Base-by-base conservation (phyloP, 805 yeast species). In the Barnettozyma salicaria region DNA sequence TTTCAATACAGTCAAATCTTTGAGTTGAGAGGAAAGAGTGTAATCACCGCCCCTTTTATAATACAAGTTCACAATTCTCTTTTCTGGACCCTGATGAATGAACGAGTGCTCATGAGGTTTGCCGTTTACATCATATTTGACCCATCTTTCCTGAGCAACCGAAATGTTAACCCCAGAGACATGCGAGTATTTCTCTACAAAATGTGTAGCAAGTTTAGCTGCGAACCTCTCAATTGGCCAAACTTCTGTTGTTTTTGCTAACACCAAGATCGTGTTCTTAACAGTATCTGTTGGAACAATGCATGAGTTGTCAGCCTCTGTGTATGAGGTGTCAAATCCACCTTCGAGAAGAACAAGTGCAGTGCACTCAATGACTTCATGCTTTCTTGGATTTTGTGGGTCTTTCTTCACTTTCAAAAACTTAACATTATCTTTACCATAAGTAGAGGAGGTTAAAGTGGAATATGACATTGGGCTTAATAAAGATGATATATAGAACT, bases 221-320 rank as follows among this genome's bases (percentile, higher is more conserved):
- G 92, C 96, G 61, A 86, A 89, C 40, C 81, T 70, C 70, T 89
- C 97, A 47, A 84, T 80, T 42, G 96, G 96, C 83, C 89, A 84
- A 34, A 83, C 90, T 45, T 87, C 85, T 34, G 76, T 71, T 55
- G 73, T 78, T 63, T 82, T 84, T 47, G 96, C 96, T 48, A 84
- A 80, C 23, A 89, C 71, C 56, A 83, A 70, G 46, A 85, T 76
- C 35, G 96, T 88, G 70, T 88, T 88, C 63, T 88, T 88, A 39
- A 87, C 88, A 1, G 96, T 86, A 61, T 88, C 96, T 7, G 97
- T 89, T 41, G 97, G 96, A 34, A 89, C 94, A 53, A 89, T 78
- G n/a, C 83, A 74, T 3, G 83, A 57, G 66, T 89, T 89, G 64
- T 89, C 94, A 26, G 96, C 96, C 41, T 80, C 55, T 34, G 96